Conservation (phyloP, 2,329 filamentous ascomycete genomes). For the Atkinsonella texensis region DNA sequence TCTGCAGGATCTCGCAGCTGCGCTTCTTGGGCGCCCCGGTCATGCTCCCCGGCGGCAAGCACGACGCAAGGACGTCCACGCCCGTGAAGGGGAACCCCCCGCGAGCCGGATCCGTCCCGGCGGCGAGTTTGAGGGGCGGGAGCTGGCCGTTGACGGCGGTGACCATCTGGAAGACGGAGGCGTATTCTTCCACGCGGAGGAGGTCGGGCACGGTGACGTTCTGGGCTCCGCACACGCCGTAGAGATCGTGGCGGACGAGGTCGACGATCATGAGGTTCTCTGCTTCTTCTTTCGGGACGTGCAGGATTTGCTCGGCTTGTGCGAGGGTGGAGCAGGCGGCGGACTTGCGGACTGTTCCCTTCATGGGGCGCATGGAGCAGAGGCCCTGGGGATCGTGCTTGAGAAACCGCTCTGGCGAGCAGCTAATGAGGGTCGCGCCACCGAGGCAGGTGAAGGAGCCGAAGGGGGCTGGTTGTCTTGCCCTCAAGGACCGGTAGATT, state of each 20-base stretch:
- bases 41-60: slow-evolving; percentile 86
- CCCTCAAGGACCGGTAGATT: slow-evolving; percentile 58
- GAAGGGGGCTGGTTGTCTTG: slow-evolving; percentile 70
- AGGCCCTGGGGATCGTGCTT: slow-evolving; percentile 38
- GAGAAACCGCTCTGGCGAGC: slow-evolving; percentile 83
- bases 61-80: slow-evolving; percentile 63
- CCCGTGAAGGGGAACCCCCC: slow-evolving; percentile 37
- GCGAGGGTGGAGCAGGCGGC: slow-evolving; percentile 51
- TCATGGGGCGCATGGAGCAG: slow-evolving; percentile 85
- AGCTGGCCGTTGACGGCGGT: slow-evolving; percentile 69
- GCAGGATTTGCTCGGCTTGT: slow-evolving; percentile 60
- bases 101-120: slow-evolving; percentile 6
- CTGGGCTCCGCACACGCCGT: slow-evolving; percentile 67
- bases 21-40: slow-evolving; percentile 92
- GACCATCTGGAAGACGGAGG: slow-evolving; percentile 83
- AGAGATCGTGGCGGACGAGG: slow-evolving; percentile 84
- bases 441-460: slow-evolving; percentile 69
- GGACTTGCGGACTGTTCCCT: slow-evolving; percentile 83
- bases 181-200: slow-evolving; percentile 82
- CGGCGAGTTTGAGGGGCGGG: slow-evolving; percentile 15
- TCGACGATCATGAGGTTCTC: slow-evolving; percentile 99
- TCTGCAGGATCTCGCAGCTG: slow-evolving; percentile 68
- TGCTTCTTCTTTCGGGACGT: slow-evolving; percentile 77
- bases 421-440: slow-evolving; percentile 60
- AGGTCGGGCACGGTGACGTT: slow-evolving; percentile 65